These are phyloP conservation scores for Thamnidium elegans DNA, from an alignment of 192 early-diverging fungal genomes.

Conservation along the genomic window DNA sequence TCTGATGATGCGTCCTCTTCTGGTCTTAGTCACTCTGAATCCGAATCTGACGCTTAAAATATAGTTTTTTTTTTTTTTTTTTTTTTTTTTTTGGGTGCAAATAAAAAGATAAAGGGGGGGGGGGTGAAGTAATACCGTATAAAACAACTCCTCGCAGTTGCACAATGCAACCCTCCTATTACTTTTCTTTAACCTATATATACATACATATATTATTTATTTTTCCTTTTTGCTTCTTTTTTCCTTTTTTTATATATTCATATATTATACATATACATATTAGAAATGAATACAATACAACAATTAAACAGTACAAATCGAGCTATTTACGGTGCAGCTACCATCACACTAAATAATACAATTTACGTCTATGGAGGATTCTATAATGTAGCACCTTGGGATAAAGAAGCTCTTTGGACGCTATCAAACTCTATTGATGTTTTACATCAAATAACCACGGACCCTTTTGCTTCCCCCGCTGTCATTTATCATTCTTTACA, in stretches of 20 bases:
- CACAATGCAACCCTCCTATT: background rate
- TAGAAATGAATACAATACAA: background rate
- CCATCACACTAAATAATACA: slow-evolving; percentile 10
- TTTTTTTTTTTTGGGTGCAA: background rate
- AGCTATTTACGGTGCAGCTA: slow-evolving; percentile 14
- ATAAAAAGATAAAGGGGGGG: background rate
- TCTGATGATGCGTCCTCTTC: background rate
- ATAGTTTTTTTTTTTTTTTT: background rate
- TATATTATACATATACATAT: too few relatives aligned
- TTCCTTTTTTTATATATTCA: background rate
- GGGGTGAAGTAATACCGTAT: too few relatives aligned
- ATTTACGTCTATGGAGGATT: slow-evolving; percentile 22
- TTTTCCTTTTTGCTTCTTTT: background rate
- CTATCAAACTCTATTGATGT: slow-evolving; percentile 4
- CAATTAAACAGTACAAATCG: slow-evolving; percentile 13
- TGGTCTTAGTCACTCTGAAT: background rate
- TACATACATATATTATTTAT: background rate
- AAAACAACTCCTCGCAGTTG: too few relatives aligned
- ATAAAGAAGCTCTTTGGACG: slow-evolving; percentile 22
- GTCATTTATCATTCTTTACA: slow-evolving; percentile 11
- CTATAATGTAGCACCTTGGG: slow-evolving; percentile 20
- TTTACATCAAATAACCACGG: slow-evolving; percentile 11
- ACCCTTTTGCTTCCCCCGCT: slow-evolving; percentile 14
- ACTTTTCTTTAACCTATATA: background rate
- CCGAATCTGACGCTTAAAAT: background rate